Evolutionary conservation across 2,329 filamentous ascomycete genomes (phyloP).

Genomic region (Fusarium haematococcum): DNA sequence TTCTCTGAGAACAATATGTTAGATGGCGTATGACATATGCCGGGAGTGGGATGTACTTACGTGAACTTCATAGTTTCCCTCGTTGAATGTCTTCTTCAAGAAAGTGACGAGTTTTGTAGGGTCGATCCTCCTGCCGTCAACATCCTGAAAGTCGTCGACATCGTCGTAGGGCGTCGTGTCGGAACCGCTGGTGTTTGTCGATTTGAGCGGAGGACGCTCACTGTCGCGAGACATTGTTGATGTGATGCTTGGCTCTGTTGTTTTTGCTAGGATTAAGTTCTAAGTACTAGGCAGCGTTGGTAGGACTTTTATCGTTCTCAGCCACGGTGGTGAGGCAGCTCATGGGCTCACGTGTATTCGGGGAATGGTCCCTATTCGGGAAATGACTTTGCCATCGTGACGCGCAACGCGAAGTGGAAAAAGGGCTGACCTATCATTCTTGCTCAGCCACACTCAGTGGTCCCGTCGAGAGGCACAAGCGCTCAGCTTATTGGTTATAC

Average conservation of each 20-base stretch:
- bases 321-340: neutral
- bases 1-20: neutral
- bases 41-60: neutral
- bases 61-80: slow-evolving; percentile 11
- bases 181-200: neutral
- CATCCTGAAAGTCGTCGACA: neutral
- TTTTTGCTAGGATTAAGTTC: neutral
- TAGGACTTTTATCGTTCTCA: neutral
- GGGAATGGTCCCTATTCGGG: neutral
- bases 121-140: neutral
- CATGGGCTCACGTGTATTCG: neutral
- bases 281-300: neutral
- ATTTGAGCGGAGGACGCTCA: neutral
- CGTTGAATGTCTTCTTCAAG: neutral
- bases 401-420: slow-evolving; percentile 1
- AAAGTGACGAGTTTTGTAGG: slow-evolving; percentile 2
- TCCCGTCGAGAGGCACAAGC: neutral
- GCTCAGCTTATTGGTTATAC: neutral
- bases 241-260: neutral
- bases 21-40: neutral
- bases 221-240: neutral
- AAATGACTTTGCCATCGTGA: neutral
- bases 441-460: neutral
- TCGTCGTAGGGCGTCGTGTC: neutral
- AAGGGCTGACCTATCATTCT: neutral